These are phyloP conservation scores for Solanum medicagineum DNA, from an alignment of 257 asterid species.

Conservation along the genomic window DNA sequence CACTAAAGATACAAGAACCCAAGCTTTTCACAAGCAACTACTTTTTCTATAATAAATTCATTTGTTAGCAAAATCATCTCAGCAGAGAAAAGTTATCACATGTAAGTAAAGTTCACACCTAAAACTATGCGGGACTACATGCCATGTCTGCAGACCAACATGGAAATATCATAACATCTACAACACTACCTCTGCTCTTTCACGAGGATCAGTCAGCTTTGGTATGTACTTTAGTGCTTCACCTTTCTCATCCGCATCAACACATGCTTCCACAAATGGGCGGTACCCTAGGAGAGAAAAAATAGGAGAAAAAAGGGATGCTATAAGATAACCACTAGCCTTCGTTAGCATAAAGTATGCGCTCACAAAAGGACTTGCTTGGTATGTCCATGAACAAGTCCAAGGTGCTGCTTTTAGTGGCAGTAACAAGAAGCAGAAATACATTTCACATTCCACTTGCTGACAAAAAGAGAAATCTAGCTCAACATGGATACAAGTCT, in stretches of 20 bases:
- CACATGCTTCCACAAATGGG: constrained; percentile 95
- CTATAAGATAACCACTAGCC: background rate
- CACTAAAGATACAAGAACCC: background rate
- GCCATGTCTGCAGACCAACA: background rate
- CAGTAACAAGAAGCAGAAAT: background rate
- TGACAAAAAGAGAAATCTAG: background rate
- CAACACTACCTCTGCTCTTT: constrained; percentile 69
- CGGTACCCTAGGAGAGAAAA: constrained; percentile 52
- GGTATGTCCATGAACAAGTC: background rate
- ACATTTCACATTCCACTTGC: background rate
- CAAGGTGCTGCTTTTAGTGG: background rate
- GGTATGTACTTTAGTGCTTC: constrained; percentile 89
- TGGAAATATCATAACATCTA: background rate
- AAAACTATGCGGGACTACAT: background rate
- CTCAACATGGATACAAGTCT: background rate
- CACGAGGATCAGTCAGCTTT: constrained; percentile 74
- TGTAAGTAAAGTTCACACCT: background rate
- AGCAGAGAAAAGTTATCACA: background rate
- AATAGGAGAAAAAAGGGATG: background rate
- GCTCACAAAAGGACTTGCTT: background rate
- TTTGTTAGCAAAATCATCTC: background rate
- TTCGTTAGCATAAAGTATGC: background rate
- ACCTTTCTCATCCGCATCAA: constrained; percentile 73
- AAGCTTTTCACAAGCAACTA: background rate
- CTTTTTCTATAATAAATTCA: background rate